Evolutionary conservation across 345 rosid species (phyloP).

Genomic region (Cardamine resedifolia): DNA sequence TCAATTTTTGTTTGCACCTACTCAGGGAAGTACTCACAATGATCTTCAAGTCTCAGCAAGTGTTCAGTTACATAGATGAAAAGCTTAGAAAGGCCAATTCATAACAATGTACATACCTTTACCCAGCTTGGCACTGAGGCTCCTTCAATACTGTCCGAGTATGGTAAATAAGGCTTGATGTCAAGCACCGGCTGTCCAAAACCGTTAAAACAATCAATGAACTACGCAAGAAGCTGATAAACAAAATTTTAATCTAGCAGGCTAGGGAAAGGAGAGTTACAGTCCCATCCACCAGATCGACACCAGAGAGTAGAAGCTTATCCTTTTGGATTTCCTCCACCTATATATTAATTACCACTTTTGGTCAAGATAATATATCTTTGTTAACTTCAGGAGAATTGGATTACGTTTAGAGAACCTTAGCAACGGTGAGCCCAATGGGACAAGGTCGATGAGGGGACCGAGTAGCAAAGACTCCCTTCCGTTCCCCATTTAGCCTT

Average conservation of each 20-base stretch:
- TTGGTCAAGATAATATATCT: neutral
- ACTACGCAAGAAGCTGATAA: neutral
- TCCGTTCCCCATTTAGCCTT: slow-evolving; percentile 73
- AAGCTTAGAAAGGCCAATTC: neutral
- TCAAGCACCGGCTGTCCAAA: slow-evolving; percentile 75
- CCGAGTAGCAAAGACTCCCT: slow-evolving; percentile 88
- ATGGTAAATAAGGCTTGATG: slow-evolving; percentile 87
- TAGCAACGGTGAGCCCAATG: slow-evolving; percentile 88
- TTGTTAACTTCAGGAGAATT: neutral
- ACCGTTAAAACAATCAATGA: slow-evolving; percentile 15
- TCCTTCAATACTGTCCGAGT: slow-evolving; percentile 72
- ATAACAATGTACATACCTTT: slow-evolving; percentile 44
- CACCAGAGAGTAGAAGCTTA: slow-evolving; percentile 78
- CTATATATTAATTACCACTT: slow-evolving; percentile 35
- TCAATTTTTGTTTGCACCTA: neutral
- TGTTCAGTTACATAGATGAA: neutral
- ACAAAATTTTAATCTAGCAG: neutral
- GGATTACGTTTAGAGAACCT: slow-evolving; percentile 44
- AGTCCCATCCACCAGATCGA: slow-evolving; percentile 94
- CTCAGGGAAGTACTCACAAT: slow-evolving; percentile 7
- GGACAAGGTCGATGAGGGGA: slow-evolving; percentile 96
- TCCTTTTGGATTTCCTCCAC: slow-evolving; percentile 77
- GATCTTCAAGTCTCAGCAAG: slow-evolving; percentile 24
- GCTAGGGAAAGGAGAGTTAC: slow-evolving; percentile 47
- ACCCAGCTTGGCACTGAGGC: slow-evolving; percentile 85